These are phyloP conservation scores for Bipolaris zeicola DNA, from an alignment of 2,329 filamentous ascomycete species.

Conservation along the genomic window DNA sequence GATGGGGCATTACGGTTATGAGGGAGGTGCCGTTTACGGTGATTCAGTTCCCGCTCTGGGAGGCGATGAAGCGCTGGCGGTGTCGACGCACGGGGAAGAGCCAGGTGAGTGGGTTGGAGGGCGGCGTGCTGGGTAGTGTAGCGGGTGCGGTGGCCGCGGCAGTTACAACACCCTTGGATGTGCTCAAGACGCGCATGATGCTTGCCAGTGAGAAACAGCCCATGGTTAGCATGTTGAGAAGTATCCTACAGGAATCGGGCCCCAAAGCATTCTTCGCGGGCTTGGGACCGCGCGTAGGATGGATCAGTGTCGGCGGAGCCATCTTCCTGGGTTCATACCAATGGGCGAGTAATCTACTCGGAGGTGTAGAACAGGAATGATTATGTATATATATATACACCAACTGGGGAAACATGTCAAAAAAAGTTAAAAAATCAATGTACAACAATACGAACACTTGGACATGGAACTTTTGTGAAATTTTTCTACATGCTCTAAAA, in stretches of 20 bases:
- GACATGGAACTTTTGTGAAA: background rate
- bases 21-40: conserved; percentile 97
- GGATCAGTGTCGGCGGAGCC: conserved; percentile 93
- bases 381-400: too few species aligned
- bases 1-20: conserved; percentile 90
- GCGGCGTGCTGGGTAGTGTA: conserved; percentile 81
- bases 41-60: conserved; percentile 97
- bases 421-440: background rate
- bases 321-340: conserved; percentile 96
- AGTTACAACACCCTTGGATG: conserved; percentile 90
- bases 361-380: conserved; percentile 46
- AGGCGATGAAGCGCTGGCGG: conserved; percentile 80
- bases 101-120: conserved; percentile 73
- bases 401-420: too few species aligned
- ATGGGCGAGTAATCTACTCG: conserved; percentile 78
- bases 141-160: conserved; percentile 86
- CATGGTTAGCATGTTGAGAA: conserved; percentile 63
- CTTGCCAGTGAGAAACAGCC: conserved; percentile 72
- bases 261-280: conserved; percentile 74
- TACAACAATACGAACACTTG: background rate
- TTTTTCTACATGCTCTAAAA: too few species aligned
- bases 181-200: conserved; percentile 97
- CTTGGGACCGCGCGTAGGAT: conserved; percentile 81
- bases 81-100: conserved; percentile 52
- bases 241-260: conserved; percentile 69